phyloP scores from a whole-genome alignment of 169 alveolate genomes.

The Cyclospora cayetanensis region DNA sequence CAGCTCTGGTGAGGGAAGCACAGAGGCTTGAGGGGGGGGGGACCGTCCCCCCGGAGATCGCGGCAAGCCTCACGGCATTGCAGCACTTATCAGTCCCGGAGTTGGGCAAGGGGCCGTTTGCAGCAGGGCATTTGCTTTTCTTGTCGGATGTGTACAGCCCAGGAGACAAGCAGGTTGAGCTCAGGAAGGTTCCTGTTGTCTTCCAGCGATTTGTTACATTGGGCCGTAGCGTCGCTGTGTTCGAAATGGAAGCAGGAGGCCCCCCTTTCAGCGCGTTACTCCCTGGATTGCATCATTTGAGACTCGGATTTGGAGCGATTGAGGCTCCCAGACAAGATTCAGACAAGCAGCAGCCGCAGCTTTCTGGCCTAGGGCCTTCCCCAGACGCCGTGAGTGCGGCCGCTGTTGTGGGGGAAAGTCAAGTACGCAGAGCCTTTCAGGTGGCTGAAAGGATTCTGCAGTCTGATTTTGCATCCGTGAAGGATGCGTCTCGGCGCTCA shows the following conservation, averaged over 20 bases:
- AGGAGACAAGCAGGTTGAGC: background rate
- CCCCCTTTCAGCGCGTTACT: background rate
- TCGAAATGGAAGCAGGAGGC: background rate
- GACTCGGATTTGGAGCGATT: background rate
- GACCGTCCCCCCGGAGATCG: background rate
- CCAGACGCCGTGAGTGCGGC: background rate
- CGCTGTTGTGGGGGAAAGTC: slow-evolving; percentile 11
- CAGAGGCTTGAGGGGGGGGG: too few relatives aligned
- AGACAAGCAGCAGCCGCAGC: too few relatives aligned
- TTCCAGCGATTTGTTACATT: background rate
- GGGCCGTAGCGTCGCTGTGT: background rate
- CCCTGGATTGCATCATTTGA: background rate
- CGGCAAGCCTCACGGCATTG: background rate
- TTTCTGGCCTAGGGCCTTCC: background rate
- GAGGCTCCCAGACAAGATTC: background rate
- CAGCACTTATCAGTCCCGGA: background rate
- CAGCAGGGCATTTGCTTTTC: background rate
- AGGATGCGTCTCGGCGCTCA: background rate
- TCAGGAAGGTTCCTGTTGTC: background rate
- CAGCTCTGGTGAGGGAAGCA: background rate
- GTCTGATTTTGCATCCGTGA: background rate
- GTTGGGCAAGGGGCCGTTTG: background rate
- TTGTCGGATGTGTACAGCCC: background rate
- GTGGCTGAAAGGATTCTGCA: too few relatives aligned
- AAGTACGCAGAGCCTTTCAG: too few relatives aligned